Base-by-base conservation (phyloP, 805 yeast genomes). In the Ogataea kodamae region DNA sequence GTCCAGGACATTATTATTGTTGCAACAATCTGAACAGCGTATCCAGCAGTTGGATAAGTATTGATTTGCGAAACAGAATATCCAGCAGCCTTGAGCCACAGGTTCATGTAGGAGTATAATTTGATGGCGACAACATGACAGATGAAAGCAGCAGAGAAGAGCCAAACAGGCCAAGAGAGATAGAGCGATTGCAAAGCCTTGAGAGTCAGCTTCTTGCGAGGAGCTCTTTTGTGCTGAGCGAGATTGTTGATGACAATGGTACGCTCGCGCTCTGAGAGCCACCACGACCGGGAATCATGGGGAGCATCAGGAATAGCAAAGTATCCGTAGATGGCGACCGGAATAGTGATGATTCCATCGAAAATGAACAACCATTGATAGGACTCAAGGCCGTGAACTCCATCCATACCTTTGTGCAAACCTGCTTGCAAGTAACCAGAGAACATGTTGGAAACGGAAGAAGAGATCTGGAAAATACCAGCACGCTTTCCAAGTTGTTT, bases 341-440 rank as follows among this genome's bases (percentile, higher is more conserved):
- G 72, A 15, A 79, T 45, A 9, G 81, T 72, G 34, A 81, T 67
- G 33, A 72, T 53, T 8, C 78, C 80, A 52, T 78, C 82, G 36
- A 80, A 64, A 28, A 80, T 70, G 46, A 77, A 80, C 46, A 76
- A 68, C 86, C 85, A 79, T 59, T 75, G 62, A 85, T 86, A 80
- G 6, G 82, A 76, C 7, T 67, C 64, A 9, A 70, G 56, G 2
- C 84, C 83, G 26, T 54, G 51, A 4, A 46, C 57, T 11, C 79
- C 81, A 33, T 67, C 60, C 48, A 79, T 47, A 25, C 55, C 48
- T 11, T 63, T 48, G 42, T 62, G 70, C 18, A 75, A 65, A 7
- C 78, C 72, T 13, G 78, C 72, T 41, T 78, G 79, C 28, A 80
- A 57, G 38, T 75, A 69, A 17, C 84, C 82, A 3, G 80, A 67